Evolutionary conservation across 1,284 basidiomycete genomes (phyloP).

Genomic region (Malassezia psittaci): DNA sequence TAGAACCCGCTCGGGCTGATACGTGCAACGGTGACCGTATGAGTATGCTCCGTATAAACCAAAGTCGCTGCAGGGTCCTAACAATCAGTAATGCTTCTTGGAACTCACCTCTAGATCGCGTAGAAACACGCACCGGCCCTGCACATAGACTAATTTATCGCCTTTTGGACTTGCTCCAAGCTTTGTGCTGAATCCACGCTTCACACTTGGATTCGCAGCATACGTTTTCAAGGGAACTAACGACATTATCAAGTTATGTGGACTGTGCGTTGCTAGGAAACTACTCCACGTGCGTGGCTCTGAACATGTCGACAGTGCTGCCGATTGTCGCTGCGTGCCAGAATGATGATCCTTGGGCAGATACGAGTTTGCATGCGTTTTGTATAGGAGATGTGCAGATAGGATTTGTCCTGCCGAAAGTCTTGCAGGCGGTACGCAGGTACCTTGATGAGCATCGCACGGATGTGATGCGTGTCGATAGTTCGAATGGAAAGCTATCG

Average conservation of each 20-base stretch:
- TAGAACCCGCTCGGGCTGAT: constrained; percentile 92
- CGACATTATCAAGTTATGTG: constrained; percentile 12
- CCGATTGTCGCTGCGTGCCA: constrained; percentile 32
- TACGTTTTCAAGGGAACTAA: constrained; percentile 1
- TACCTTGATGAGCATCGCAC: constrained; percentile 9
- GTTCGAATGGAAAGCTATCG: not conserved
- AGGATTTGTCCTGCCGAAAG: constrained; percentile 27
- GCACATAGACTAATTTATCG: constrained; percentile 66
- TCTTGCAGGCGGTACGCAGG: constrained; percentile 23
- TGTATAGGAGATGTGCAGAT: constrained; percentile 33
- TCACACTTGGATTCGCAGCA: constrained; percentile 36
- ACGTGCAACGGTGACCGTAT: constrained; percentile 75
- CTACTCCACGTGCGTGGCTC: not conserved
- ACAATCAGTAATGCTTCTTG: constrained; percentile 48
- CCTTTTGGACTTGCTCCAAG: constrained; percentile 62
- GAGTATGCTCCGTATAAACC: constrained; percentile 68
- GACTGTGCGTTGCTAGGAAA: constrained; percentile 2
- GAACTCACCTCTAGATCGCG: constrained; percentile 12
- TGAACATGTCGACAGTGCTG: constrained; percentile 18
- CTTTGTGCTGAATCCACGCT: constrained; percentile 66
- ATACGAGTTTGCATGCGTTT: constrained; percentile 25
- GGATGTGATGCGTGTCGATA: constrained; percentile 3
- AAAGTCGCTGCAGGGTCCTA: constrained; percentile 27
- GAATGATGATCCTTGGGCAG: constrained; percentile 40
- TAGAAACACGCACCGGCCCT: constrained; percentile 63